phyloP scores from a whole-genome alignment of 257 asterid species.

The Solanum sitiens region DNA sequence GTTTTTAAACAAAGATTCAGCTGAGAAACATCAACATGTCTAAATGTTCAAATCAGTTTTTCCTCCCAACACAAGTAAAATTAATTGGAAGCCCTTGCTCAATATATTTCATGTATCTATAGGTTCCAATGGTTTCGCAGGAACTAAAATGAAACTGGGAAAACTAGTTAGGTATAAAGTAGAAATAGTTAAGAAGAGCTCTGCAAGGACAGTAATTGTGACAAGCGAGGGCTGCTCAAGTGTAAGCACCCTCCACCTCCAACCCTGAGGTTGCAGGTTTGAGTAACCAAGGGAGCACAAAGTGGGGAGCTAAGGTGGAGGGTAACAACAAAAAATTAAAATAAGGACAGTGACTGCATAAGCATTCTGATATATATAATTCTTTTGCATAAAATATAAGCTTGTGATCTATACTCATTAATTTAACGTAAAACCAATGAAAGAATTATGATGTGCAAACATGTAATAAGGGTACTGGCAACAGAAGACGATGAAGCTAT shows the following conservation, averaged over 20 bases:
- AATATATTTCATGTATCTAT: neutral
- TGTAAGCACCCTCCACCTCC: neutral
- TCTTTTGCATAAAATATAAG: neutral
- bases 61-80: neutral
- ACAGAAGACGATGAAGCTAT: conserved; percentile 45
- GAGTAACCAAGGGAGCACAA: neutral
- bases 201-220: neutral
- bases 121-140: neutral
- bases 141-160: neutral
- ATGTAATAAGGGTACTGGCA: conserved; percentile 37
- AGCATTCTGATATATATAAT: neutral
- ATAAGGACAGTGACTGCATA: neutral
- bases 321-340: neutral
- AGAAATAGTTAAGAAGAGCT: neutral
- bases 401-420: neutral
- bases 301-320: neutral
- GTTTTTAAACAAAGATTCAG: neutral
- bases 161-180: neutral
- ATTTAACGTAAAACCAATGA: neutral
- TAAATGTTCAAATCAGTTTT: neutral
- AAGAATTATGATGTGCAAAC: conserved; percentile 16
- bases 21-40: neutral
- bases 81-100: neutral
- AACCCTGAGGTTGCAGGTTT: neutral
- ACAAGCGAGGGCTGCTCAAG: neutral